phyloP scores from a whole-genome alignment of 805 yeast species.

The Candida gorgasii region DNA sequence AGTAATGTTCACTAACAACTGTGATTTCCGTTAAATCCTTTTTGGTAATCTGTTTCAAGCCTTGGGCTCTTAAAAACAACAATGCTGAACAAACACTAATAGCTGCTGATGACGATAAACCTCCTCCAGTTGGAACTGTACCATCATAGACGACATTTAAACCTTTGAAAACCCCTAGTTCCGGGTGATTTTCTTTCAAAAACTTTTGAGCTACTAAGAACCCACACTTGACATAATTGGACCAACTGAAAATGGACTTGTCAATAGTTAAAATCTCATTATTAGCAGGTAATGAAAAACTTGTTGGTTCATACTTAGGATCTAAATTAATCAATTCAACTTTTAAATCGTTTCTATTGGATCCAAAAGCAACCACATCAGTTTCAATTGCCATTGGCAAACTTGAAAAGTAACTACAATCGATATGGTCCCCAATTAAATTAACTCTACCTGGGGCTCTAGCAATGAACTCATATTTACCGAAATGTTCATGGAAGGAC shows the following conservation, averaged over 20 bases:
- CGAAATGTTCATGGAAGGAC: constrained; percentile 26
- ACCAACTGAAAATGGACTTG: constrained; percentile 55
- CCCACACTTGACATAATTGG: constrained; percentile 69
- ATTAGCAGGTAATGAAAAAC: constrained; percentile 39
- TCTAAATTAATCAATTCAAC: constrained; percentile 34
- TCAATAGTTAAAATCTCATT: constrained; percentile 49
- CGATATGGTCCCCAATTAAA: constrained; percentile 74
- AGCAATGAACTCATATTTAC: constrained; percentile 47
- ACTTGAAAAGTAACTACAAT: constrained; percentile 65
- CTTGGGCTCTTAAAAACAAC: constrained; percentile 55
- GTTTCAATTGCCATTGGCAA: constrained; percentile 72
- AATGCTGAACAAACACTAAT: constrained; percentile 65
- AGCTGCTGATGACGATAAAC: constrained; percentile 72
- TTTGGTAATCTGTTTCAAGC: constrained; percentile 44
- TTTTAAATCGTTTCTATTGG: constrained; percentile 9
- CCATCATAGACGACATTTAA: constrained; percentile 59
- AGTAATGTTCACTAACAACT: constrained; percentile 65
- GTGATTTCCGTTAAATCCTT: constrained; percentile 58
- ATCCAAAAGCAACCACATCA: constrained; percentile 59
- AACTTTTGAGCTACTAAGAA: constrained; percentile 57
- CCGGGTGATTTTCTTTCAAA: constrained; percentile 33
- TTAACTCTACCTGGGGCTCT: constrained; percentile 79
- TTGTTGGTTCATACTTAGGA: constrained; percentile 32
- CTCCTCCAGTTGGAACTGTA: constrained; percentile 71
- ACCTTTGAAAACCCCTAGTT: constrained; percentile 40